Base-by-base conservation (phyloP, 2,329 filamentous ascomycete species). In the Tolypocladium ovalisporum region DNA sequence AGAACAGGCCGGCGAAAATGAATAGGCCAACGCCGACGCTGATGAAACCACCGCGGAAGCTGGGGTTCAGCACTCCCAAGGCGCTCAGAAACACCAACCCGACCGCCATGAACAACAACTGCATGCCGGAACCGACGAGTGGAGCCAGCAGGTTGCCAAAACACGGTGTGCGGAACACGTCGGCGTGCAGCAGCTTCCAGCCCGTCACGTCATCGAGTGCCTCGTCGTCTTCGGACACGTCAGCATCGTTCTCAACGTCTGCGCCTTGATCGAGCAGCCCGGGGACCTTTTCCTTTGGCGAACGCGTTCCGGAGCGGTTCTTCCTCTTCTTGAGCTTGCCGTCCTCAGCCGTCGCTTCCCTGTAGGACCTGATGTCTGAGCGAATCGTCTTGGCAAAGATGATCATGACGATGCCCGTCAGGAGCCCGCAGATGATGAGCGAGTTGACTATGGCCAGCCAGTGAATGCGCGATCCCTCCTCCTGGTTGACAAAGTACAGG, bases 391-490 rank as follows among this genome's bases (percentile, higher is more conserved):
- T 84, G 35, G 88, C 81, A 64, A 94, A 77, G 59, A 96, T 92
- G 67, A 95, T 88, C 58, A 89, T 82, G 29, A 94, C 88, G 39
- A 90, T 85, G 22, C 86, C 85, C 1, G 88, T 91, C 47, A 96
- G 76, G 39, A 94, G 76, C 8, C 87, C 87, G 54, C 87, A 89
- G 62, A 96, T 94, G 62, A 91, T 86, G 62, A 96, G 72, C 0
- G 90, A 94, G 73, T 95, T 96, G 70, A 94, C 72, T 61, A 96
- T 93, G 39, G 90, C 90, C 57, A 96, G 78, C 89, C 90, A 95
- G 69, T 96, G 90, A 29, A 93, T 89, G 67, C 84, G 85, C 32
- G 83, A 86, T 52, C 88, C 88, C 63, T 93, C 89, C 58, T 90
- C 87, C 67, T 94, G 89, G 69, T 93, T 91, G 59, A 88, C 88